A percentile compares a stretch with the other conserved stretches of the same genome.
Conservation (phyloP, 106 monocot genomes). For the Dactylorhiza incarnata region DNA sequence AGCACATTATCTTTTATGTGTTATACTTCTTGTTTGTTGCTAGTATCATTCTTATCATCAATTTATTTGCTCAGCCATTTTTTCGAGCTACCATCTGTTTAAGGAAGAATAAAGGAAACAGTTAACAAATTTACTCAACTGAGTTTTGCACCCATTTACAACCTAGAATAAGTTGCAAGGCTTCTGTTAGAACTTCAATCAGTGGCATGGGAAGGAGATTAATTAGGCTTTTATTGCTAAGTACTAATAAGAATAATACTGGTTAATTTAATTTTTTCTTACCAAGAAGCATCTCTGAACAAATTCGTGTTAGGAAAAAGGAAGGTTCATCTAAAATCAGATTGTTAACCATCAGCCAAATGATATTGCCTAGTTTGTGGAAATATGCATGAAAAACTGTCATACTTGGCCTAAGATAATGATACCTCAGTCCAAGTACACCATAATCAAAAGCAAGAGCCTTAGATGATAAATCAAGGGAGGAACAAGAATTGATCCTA, state of each 20-base stretch:
- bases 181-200: not conserved
- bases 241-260: not conserved
- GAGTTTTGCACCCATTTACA: not conserved
- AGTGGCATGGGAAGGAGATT: not conserved
- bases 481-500: too few relatives aligned
- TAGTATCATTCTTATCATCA: not conserved
- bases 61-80: not conserved
- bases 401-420: too few relatives aligned
- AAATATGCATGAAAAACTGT: too few relatives aligned
- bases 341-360: not conserved
- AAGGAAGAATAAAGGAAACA: not conserved
- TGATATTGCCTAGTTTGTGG: too few relatives aligned
- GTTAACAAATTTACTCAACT: not conserved
- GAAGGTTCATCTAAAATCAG: not conserved
- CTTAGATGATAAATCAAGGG: too few relatives aligned
- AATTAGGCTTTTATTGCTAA: not conserved
- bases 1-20: not conserved
- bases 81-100: not conserved
- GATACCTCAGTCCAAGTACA: too few relatives aligned
- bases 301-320: not conserved
- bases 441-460: too few relatives aligned
- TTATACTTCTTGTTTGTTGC: not conserved
- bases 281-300: not conserved
- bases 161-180: not conserved
- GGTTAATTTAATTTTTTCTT: not conserved